These are phyloP conservation scores for Zychaea mexicana DNA, from an alignment of 371 early-diverging fungal species.

Conservation along the genomic window DNA sequence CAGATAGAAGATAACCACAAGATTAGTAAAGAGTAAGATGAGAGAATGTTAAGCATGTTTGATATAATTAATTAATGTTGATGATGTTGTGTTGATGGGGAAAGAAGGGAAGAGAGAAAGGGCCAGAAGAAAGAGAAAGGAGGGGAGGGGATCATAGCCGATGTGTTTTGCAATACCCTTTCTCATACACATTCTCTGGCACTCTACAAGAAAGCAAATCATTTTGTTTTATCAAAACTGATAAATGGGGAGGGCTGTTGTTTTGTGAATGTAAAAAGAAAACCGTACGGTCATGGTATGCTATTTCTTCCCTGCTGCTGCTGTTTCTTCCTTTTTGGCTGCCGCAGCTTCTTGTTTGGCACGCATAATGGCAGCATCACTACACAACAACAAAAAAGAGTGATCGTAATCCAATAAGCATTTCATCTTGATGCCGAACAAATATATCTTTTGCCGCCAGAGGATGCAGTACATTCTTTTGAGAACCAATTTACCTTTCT, in stretches of 20 bases:
- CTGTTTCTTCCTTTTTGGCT: conserved; percentile 37
- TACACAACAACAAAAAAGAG: conserved; percentile 12
- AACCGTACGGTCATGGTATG: neutral
- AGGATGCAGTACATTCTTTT: neutral
- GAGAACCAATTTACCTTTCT: conserved; percentile 41
- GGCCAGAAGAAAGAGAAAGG: neutral
- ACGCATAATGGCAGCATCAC: conserved; percentile 66
- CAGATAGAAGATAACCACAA: neutral
- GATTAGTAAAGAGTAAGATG: neutral
- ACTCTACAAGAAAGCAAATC: neutral
- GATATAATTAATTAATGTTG: neutral
- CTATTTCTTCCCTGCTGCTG: conserved; percentile 11
- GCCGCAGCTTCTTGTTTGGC: conserved; percentile 57
- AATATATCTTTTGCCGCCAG: no score
- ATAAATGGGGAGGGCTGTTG: neutral
- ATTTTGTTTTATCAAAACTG: neutral
- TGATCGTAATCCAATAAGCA: neutral
- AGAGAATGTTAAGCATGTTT: neutral
- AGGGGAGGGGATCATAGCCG: neutral
- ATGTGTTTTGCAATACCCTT: neutral
- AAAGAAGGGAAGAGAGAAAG: neutral
- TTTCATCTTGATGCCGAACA: neutral
- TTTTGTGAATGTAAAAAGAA: no score
- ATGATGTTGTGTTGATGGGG: neutral
- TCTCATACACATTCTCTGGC: neutral